Conservation (phyloP, 495 filamentous ascomycete species). For the Clohesyomyces aquaticus region DNA sequence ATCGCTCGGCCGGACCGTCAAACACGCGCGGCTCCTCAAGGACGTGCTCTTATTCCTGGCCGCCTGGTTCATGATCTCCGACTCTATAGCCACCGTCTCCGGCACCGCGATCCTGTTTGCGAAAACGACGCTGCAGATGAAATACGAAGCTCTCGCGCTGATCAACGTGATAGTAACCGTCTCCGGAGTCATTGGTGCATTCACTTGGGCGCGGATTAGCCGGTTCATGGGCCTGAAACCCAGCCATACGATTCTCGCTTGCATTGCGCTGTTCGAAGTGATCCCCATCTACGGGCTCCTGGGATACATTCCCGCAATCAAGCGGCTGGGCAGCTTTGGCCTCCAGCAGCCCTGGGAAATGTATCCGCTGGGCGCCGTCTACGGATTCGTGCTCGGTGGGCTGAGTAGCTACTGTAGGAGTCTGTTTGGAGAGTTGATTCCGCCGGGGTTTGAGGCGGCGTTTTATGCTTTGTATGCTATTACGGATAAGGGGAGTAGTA, state of each 20-base stretch:
- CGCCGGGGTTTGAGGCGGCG: slow-evolving; percentile 89
- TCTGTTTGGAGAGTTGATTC: slow-evolving; percentile 89
- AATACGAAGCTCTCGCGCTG: slow-evolving; percentile 81
- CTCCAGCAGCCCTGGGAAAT: slow-evolving; percentile 95
- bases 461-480: slow-evolving; percentile 98
- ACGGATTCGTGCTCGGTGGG: slow-evolving; percentile 91
- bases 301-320: slow-evolving; percentile 83
- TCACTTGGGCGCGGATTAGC: slow-evolving; percentile 82
- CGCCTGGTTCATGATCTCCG: slow-evolving; percentile 93
- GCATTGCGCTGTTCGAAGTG: slow-evolving; percentile 85
- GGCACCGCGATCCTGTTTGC: slow-evolving; percentile 95
- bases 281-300: slow-evolving; percentile 91
- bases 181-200: slow-evolving; percentile 82
- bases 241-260: slow-evolving; percentile 86
- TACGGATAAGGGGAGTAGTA: slow-evolving; percentile 92
- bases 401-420: slow-evolving; percentile 92
- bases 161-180: slow-evolving; percentile 90
- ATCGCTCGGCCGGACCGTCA: slow-evolving; percentile 76
- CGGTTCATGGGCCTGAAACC: slow-evolving; percentile 65
- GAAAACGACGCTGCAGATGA: slow-evolving; percentile 91
- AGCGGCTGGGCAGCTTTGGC: slow-evolving; percentile 73
- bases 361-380: slow-evolving; percentile 88
- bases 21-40: slow-evolving; percentile 75
- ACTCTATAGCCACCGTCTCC: slow-evolving; percentile 91
- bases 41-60: slow-evolving; percentile 86